phyloP scores from a whole-genome alignment of 2,329 filamentous ascomycete genomes.

The Botryosphaeria dothidea region DNA sequence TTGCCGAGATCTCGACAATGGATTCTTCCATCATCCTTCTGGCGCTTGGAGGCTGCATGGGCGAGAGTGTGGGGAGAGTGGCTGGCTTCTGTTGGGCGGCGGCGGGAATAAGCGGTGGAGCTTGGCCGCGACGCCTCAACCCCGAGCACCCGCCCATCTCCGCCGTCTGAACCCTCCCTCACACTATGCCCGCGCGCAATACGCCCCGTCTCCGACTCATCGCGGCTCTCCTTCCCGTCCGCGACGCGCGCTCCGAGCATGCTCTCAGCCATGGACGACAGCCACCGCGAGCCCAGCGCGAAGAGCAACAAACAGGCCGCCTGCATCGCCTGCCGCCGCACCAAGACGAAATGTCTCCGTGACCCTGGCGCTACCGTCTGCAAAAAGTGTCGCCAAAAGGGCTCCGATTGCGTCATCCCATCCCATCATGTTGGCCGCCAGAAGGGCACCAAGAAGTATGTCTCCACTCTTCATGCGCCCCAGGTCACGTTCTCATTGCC shows the following conservation, averaged over 20 bases:
- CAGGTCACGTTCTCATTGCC: constrained; percentile 20
- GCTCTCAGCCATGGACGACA: not conserved
- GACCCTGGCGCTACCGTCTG: constrained; percentile 55
- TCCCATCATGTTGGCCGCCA: constrained; percentile 69
- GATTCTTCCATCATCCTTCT: not conserved
- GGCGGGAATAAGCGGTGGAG: not conserved
- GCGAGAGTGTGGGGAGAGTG: not conserved
- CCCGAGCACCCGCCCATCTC: not conserved
- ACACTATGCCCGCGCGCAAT: not conserved
- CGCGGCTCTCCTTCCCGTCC: not conserved
- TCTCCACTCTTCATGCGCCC: not conserved
- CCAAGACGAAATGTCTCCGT: constrained; percentile 69
- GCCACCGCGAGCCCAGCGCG: not conserved
- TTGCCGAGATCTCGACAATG: not conserved
- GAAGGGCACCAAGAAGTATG: constrained; percentile 76
- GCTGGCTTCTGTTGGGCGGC: not conserved
- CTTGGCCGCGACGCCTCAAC: not conserved
- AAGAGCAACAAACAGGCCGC: constrained; percentile 48
- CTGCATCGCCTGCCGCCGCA: constrained; percentile 65
- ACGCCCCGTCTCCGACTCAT: not conserved
- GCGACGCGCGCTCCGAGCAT: no score
- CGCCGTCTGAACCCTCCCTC: not conserved
- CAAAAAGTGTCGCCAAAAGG: constrained; percentile 61
- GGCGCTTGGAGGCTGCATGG: not conserved
- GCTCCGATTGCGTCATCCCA: constrained; percentile 66